Percentiles rank a stretch among this genome's conserved stretches.
Conservation (phyloP, 257 asterid species). For the Cordia subcordata region DNA sequence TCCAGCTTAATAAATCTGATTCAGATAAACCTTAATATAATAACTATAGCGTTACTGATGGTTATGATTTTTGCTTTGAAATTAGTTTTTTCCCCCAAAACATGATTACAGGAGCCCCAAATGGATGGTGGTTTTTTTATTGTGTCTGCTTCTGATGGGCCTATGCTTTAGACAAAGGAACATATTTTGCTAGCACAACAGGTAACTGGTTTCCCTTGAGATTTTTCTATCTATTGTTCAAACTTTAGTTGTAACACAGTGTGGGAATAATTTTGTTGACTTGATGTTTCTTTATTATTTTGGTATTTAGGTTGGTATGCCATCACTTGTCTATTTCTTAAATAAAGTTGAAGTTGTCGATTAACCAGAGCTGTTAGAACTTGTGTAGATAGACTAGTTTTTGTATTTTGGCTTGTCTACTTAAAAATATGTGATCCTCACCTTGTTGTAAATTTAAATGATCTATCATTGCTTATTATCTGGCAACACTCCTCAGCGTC, state of each 20-base stretch:
- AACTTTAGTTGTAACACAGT: background rate
- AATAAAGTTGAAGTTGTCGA: conserved; percentile 94
- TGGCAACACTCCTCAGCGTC: conserved; percentile 79
- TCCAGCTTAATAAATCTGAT: no score
- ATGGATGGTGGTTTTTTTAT: conserved; percentile 99
- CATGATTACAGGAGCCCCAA: conserved; percentile 99
- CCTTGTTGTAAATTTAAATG: background rate
- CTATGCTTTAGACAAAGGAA: conserved; percentile 99
- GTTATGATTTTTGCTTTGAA: background rate
- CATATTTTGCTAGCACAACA: conserved; percentile 97
- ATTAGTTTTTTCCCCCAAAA: conserved; percentile 47
- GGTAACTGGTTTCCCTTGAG: conserved; percentile 33
- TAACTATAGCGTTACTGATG: background rate
- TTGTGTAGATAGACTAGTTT: conserved; percentile 71
- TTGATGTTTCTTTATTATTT: conserved; percentile 5
- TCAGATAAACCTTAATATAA: background rate
- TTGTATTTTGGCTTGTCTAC: background rate
- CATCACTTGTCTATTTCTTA: conserved; percentile 91
- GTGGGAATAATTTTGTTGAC: no score
- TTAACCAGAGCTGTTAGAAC: conserved; percentile 91
- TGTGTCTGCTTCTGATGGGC: conserved; percentile 98
- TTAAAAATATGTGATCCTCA: background rate
- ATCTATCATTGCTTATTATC: conserved; percentile 5
- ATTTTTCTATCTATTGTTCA: background rate
- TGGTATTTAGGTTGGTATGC: conserved; percentile 92